Evolutionary conservation across 139 green algal species (phyloP), one percentile per base, ranked within the genome.

Genomic region (Coelastrella sp.): DNA sequence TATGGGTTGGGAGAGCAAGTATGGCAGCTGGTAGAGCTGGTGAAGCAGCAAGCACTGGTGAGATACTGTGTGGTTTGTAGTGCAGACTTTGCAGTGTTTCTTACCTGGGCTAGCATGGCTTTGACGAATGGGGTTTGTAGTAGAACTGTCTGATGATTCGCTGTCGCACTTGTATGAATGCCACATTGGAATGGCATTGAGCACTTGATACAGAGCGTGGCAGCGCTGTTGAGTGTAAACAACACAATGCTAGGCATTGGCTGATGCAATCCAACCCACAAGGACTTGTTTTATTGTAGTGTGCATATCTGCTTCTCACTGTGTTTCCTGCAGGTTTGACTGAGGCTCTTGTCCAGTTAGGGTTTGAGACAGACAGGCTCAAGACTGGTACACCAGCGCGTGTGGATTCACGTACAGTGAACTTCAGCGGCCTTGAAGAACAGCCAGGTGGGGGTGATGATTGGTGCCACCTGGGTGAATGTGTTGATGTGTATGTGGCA

Each of bases 381-480:
- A 99, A 99, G 90, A 99, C 97, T 0, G 97, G 97, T 34, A 99
- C 97, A 0, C 97, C 97, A 0, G 93, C 97, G 3, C 94, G 97
- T 9, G 96, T 99, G 64, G 96, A 99, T 89, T 41, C 67, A 0
- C 89, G 96, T 37, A 98, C 93, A 19, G 88, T 99, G 11, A 86
- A 99, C 89, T 97, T 95, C 80, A 87, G 79, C 0, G 27, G 57
- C 7, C 88, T 98, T 66, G 93, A 98, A 85, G 88, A 88, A 40
- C 95, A 98, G 90, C 93, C 94, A 7, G 95, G 96, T 66, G 90
- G 2, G 69, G 73, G 88, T 5, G 3, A 7, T 37, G 30, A 5
- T 25, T 4, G n/a, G 19, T 32, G 19, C 17, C 11, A 27, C 7
- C 13, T 34, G 4, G 37, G 8, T 41, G 30, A 25, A 13, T 41